A percentile compares a stretch with the other conserved stretches of the same genome.
phyloP scores from a whole-genome alignment of 352 stramenopile genomes.

The Lagenidium sp. region DNA sequence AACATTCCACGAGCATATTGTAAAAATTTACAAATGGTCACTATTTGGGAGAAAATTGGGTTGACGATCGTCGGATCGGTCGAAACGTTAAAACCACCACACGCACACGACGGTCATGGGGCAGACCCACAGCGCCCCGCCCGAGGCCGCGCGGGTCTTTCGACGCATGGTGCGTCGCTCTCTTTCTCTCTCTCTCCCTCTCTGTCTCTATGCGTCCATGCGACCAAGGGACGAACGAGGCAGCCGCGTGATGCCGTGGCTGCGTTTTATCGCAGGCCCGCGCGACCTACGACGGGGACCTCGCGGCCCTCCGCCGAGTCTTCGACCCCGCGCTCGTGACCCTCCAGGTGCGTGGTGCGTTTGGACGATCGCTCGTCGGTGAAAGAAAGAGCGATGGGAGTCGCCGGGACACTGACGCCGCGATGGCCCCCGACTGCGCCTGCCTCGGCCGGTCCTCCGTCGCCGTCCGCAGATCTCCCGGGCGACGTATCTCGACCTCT shows the following conservation, averaged over 20 bases:
- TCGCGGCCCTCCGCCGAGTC: constrained; percentile 24
- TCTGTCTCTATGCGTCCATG: neutral
- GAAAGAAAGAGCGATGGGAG: too few relatives aligned
- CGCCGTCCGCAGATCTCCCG: constrained; percentile 37
- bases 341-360: constrained; percentile 25
- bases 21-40: too few relatives aligned
- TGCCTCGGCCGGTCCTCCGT: neutral
- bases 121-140: constrained; percentile 47
- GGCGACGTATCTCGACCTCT: constrained; percentile 70
- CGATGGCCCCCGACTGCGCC: neutral
- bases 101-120: constrained; percentile 28
- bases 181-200: neutral
- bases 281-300: constrained; percentile 39
- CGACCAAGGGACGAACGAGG: too few relatives aligned
- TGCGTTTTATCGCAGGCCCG: constrained; percentile 16
- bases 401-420: too few relatives aligned
- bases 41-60: too few relatives aligned
- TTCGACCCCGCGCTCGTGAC: constrained; percentile 35
- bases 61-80: too few relatives aligned
- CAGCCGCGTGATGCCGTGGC: neutral
- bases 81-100: too few relatives aligned
- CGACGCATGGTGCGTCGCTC: constrained; percentile 15
- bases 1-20: too few relatives aligned
- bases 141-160: constrained; percentile 41
- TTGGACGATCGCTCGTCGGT: neutral